Percentiles rank a stretch among this genome's conserved stretches.
Conservation (phyloP, 768 basidiomycete species). For the Leccinum subtestaceum region DNA sequence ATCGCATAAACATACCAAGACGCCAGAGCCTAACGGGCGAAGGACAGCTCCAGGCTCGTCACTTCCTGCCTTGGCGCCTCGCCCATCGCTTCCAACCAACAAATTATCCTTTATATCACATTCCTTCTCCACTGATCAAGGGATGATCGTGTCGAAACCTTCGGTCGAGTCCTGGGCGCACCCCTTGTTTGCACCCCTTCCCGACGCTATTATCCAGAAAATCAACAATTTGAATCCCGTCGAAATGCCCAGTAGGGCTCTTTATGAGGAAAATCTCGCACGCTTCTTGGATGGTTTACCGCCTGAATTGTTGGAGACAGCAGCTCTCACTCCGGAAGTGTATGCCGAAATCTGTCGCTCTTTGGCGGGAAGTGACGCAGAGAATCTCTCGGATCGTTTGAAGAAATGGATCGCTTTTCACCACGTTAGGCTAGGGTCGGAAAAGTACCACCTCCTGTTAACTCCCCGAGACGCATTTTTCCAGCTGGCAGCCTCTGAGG, state of each 20-base stretch:
- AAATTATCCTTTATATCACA: conserved; percentile 46
- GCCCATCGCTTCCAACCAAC: conserved; percentile 21
- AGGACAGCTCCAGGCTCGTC: conserved; percentile 17
- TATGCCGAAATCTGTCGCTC: conserved; percentile 53
- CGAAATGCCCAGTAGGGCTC: conserved; percentile 57
- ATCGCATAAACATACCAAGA: conserved; percentile 11
- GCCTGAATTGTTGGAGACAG: conserved; percentile 57
- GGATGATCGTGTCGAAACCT: conserved; percentile 38
- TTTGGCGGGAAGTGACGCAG: conserved; percentile 37
- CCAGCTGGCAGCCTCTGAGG: conserved; percentile 45
- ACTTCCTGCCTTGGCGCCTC: conserved; percentile 24
- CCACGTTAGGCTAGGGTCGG: conserved; percentile 59
- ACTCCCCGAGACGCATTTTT: conserved; percentile 61
- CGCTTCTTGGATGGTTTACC: conserved; percentile 51
- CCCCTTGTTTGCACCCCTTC: conserved; percentile 58
- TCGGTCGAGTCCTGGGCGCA: conserved; percentile 59
- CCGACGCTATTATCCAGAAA: conserved; percentile 51
- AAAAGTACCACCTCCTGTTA: conserved; percentile 54
- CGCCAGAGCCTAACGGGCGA: conserved; percentile 27
- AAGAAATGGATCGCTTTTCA: conserved; percentile 58
- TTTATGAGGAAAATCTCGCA: conserved; percentile 49
- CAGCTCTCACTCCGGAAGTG: conserved; percentile 50
- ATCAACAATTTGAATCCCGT: conserved; percentile 51
- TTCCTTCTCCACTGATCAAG: conserved; percentile 38
- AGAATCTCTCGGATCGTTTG: conserved; percentile 39